Evolutionary conservation across 495 filamentous ascomycete species (phyloP).

Genomic region (Glutinoglossum americanum): DNA sequence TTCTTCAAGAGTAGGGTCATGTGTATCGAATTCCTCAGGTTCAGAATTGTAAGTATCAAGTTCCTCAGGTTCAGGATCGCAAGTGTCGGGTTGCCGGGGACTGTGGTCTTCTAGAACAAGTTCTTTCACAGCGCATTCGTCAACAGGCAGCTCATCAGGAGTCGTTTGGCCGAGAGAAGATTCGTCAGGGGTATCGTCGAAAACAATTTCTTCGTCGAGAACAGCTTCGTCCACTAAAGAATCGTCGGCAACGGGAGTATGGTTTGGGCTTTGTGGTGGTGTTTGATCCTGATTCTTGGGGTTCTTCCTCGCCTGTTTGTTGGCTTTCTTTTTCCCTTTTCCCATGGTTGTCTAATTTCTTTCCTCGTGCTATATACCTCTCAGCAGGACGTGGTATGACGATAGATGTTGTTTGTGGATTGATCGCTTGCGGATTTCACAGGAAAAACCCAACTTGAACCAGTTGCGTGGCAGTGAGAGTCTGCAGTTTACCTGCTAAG

Average conservation of each 20-base stretch:
- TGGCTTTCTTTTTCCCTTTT: neutral
- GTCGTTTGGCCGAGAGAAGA: neutral
- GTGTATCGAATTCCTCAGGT: neutral
- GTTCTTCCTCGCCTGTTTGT: neutral
- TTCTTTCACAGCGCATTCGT: neutral
- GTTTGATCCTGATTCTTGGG: neutral
- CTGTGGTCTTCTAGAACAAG: neutral
- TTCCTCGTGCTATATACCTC: neutral
- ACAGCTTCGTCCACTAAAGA: neutral
- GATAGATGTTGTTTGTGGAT: slow-evolving; percentile 1
- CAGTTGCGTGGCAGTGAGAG: slow-evolving; percentile 1
- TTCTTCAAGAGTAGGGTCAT: neutral
- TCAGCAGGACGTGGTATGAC: neutral
- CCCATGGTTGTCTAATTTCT: neutral
- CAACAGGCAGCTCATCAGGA: neutral
- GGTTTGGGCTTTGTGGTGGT: neutral
- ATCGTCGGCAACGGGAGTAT: neutral
- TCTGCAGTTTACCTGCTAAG: neutral
- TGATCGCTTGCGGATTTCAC: neutral
- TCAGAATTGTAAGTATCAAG: neutral
- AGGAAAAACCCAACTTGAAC: neutral
- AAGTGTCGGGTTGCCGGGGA: neutral
- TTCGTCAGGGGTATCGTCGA: neutral
- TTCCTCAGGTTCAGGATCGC: neutral
- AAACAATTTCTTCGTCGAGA: neutral